These are phyloP conservation scores for Cenchrus americanus DNA, from an alignment of 176 grass and related monocot species.

Conservation along the genomic window DNA sequence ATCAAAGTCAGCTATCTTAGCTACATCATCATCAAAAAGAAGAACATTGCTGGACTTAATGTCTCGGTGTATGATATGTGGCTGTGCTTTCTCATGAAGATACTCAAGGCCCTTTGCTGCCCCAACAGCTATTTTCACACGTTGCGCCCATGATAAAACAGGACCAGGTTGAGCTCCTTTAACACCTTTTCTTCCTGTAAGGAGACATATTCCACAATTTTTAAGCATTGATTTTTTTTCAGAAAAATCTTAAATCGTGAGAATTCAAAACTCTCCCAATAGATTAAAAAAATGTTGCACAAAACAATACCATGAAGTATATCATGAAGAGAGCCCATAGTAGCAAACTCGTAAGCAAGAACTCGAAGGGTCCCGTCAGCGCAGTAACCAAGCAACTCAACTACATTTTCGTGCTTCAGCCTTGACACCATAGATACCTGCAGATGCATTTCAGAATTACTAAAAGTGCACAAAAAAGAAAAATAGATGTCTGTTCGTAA, in stretches of 20 bases:
- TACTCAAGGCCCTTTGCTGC: conserved; percentile 85
- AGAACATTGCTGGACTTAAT: conserved; percentile 91
- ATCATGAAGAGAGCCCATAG: conserved; percentile 87
- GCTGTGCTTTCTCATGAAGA: conserved; percentile 85
- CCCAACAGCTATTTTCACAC: conserved; percentile 84
- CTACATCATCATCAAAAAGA: conserved; percentile 78
- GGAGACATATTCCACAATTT: conserved; percentile 9
- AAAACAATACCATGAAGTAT: conserved; percentile 77
- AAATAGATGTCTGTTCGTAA: not conserved
- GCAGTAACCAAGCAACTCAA: conserved; percentile 84
- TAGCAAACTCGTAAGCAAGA: conserved; percentile 80
- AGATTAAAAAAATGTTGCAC: conserved; percentile 29
- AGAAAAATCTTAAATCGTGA: not conserved
- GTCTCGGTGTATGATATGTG: conserved; percentile 78
- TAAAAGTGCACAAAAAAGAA: not conserved
- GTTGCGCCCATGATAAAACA: conserved; percentile 69
- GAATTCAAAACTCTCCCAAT: not conserved
- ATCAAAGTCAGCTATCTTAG: conserved; percentile 85
- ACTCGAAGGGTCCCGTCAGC: conserved; percentile 64
- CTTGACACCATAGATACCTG: conserved; percentile 80
- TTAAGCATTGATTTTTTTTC: not conserved
- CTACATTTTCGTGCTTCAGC: conserved; percentile 83
- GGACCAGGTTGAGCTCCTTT: conserved; percentile 88
- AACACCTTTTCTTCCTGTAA: conserved; percentile 77
- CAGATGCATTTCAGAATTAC: conserved; percentile 30